These are phyloP conservation scores for Neonectria neomacrospora DNA, from an alignment of 2,329 filamentous ascomycete species.

Conservation along the genomic window DNA sequence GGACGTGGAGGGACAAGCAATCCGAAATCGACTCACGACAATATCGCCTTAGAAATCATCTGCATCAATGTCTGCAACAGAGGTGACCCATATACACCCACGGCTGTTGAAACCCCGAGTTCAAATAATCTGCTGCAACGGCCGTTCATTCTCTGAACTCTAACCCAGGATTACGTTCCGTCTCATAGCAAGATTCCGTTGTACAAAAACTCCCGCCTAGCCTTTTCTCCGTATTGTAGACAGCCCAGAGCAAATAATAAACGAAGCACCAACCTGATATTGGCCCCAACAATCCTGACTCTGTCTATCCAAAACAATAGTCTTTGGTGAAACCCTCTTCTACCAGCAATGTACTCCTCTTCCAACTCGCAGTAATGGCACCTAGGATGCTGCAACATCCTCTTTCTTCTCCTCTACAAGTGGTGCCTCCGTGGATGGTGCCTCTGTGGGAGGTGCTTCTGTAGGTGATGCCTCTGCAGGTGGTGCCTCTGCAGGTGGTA, in stretches of 20 bases:
- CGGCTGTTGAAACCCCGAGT: not conserved
- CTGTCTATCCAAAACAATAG: conserved; percentile 19
- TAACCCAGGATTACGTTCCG: conserved; percentile 13
- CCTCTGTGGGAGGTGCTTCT: too few relatives aligned
- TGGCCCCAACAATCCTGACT: conserved; percentile 11
- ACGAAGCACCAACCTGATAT: conserved; percentile 6
- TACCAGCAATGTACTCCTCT: conserved; percentile 8
- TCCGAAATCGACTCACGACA: not conserved
- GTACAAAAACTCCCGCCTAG: conserved; percentile 26
- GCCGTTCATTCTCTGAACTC: conserved; percentile 15
- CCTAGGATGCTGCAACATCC: conserved; percentile 19
- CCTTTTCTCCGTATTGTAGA: conserved; percentile 14
- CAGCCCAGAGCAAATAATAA: conserved; percentile 9
- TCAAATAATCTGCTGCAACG: conserved; percentile 3
- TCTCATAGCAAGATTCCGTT: conserved; percentile 21
- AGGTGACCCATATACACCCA: not conserved
- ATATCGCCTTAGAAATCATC: not conserved
- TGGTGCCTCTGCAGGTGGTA: not conserved
- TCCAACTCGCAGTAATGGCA: not conserved
- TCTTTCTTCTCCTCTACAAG: conserved; percentile 23
- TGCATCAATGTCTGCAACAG: not conserved
- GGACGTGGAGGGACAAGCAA: not conserved
- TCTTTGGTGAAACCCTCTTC: conserved; percentile 5
- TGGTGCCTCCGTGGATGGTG: not conserved
- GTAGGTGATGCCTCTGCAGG: not conserved